Evolutionary conservation across 106 monocot genomes (phyloP), one percentile per base, ranked within the genome.

Genomic region (Allium sativum): DNA sequence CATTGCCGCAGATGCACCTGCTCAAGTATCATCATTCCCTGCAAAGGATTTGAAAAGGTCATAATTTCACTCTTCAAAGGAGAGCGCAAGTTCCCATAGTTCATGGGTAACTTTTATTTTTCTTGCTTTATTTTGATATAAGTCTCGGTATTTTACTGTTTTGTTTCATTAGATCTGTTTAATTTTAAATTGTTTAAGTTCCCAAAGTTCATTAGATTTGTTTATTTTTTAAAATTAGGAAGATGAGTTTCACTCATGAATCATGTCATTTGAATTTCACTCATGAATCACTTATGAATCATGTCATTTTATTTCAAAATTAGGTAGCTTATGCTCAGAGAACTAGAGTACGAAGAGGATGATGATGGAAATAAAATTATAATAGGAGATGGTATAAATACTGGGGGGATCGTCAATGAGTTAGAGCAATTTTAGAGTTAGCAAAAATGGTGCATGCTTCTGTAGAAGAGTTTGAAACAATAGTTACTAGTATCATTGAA

Each of bases 1-100:
- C n/a, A n/a, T n/a, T n/a, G n/a, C n/a, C n/a, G n/a, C n/a, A n/a
- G n/a, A n/a, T n/a, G n/a, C n/a, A n/a, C n/a, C n/a, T n/a, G n/a
- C n/a, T n/a, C n/a, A n/a, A n/a, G n/a, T n/a, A n/a, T n/a, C n/a
- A n/a, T n/a, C n/a, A n/a, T n/a, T n/a, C n/a, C n/a, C n/a, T n/a
- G n/a, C n/a, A n/a, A n/a, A n/a, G n/a, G n/a, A n/a, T 96, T 90
- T 20, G 95, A 96, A 65, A 90, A 96, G 79, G 82, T 87, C 48
- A 68, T 10, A 44, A 70, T 90, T 18, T 75, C 79, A 52, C 51
- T 96, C 12, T 3, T 53, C 12, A 84, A 84, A 73, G 47, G 84
- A 7, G 70, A 90, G 71, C 95, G 90, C 58, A 61, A 44, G 42
- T 62, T 77, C 0, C 75, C 77, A n/a, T 66, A 96, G 70, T 90